Percentiles rank a stretch among this genome's conserved stretches.
Conservation (phyloP, 192 early-diverging fungal genomes). For the Coemansia umbellata region DNA sequence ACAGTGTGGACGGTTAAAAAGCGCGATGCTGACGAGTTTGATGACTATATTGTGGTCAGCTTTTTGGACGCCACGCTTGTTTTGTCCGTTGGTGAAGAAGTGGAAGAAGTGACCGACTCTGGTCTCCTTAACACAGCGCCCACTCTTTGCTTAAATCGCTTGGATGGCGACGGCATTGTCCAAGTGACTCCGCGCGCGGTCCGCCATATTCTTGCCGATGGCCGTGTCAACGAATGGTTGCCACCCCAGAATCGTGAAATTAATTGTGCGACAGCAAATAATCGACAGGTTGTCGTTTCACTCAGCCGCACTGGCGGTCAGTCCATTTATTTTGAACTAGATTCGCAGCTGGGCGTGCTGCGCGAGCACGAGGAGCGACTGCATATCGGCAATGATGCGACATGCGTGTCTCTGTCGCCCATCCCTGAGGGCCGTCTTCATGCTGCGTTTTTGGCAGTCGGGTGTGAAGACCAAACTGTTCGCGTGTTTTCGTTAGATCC, state of each 20-base stretch:
- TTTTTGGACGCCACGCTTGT: slow-evolving; percentile 92
- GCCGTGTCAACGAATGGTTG: slow-evolving; percentile 91
- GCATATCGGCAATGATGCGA: slow-evolving; percentile 65
- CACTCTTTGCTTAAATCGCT: slow-evolving; percentile 78
- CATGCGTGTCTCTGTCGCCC: slow-evolving; percentile 73
- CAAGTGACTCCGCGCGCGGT: slow-evolving; percentile 91
- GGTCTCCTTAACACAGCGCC: slow-evolving; percentile 81
- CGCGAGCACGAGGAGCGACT: slow-evolving; percentile 84
- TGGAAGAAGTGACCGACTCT: slow-evolving; percentile 91
- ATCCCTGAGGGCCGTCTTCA: slow-evolving; percentile 73
- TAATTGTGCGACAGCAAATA: slow-evolving; percentile 74
- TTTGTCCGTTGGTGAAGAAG: slow-evolving; percentile 88
- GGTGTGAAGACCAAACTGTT: slow-evolving; percentile 89
- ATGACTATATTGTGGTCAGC: slow-evolving; percentile 87
- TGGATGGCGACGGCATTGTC: slow-evolving; percentile 83
- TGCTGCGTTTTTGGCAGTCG: slow-evolving; percentile 81
- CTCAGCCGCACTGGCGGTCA: slow-evolving; percentile 69
- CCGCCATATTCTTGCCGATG: slow-evolving; percentile 82
- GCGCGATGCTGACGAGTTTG: slow-evolving; percentile 53
- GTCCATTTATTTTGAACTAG: slow-evolving; percentile 91
- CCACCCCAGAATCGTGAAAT: slow-evolving; percentile 72
- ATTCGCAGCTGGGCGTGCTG: slow-evolving; percentile 62
- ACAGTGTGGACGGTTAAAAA: slow-evolving; percentile 78
- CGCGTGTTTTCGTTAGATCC: slow-evolving; percentile 82
- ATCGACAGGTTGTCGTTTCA: slow-evolving; percentile 78